Evolutionary conservation across 805 yeast species (phyloP).

Genomic region (Tetrapisispora fleetii): DNA sequence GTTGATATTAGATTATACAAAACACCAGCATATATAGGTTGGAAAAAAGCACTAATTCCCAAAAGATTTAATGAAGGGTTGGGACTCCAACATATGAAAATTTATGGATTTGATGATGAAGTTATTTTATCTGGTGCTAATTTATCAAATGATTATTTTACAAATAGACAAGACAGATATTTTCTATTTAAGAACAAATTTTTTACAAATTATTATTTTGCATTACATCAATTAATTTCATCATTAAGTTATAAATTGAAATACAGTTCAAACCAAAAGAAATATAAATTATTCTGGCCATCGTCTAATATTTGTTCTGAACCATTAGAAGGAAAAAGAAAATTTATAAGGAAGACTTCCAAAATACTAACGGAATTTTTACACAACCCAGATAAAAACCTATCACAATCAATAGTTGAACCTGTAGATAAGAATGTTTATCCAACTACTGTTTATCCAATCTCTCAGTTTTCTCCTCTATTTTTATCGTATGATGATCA

Average conservation of each 20-base stretch:
- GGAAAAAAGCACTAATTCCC: slow-evolving; percentile 58
- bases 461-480: slow-evolving; percentile 84
- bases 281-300: slow-evolving; percentile 68
- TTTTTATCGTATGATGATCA: slow-evolving; percentile 40
- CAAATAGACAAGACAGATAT: slow-evolving; percentile 91
- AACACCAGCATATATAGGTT: slow-evolving; percentile 74
- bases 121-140: slow-evolving; percentile 87
- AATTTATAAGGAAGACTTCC: slow-evolving; percentile 50
- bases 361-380: slow-evolving; percentile 49
- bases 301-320: slow-evolving; percentile 51
- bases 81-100: slow-evolving; percentile 95
- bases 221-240: slow-evolving; percentile 60
- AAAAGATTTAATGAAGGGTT: slow-evolving; percentile 79
- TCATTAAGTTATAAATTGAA: slow-evolving; percentile 58
- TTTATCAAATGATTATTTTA: slow-evolving; percentile 81
- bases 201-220: slow-evolving; percentile 64
- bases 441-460: slow-evolving; percentile 72
- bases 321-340: slow-evolving; percentile 45
- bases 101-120: slow-evolving; percentile 90
- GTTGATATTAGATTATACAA: slow-evolving; percentile 79
- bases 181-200: slow-evolving; percentile 51
- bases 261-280: slow-evolving; percentile 34
- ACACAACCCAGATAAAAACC: slow-evolving; percentile 13
- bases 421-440: slow-evolving; percentile 21
- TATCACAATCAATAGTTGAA: not conserved